Percentiles rank a stretch among this genome's conserved stretches.
phyloP scores from a whole-genome alignment of 257 asterid species.

The Rhazya stricta region DNA sequence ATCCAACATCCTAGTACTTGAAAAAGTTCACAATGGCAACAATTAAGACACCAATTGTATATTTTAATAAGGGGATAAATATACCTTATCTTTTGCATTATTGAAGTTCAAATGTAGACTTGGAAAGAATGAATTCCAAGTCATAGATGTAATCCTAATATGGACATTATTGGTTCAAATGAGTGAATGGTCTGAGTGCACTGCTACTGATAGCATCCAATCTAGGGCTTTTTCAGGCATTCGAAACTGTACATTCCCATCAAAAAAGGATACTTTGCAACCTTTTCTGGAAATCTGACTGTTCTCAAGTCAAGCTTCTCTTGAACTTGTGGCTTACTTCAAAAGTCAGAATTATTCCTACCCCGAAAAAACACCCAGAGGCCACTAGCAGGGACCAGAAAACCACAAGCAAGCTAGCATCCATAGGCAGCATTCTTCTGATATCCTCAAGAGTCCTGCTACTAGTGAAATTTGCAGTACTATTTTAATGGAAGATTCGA shows the following conservation, averaged over 20 bases:
- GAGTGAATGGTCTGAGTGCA: too few relatives aligned
- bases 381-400: background rate
- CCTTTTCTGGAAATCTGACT: too few relatives aligned
- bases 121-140: background rate
- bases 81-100: conserved; percentile 6
- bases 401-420: background rate
- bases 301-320: background rate
- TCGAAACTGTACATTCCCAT: too few relatives aligned
- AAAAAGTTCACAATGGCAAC: background rate
- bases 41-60: background rate
- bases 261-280: too few relatives aligned
- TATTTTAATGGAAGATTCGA: conserved; percentile 6
- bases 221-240: too few relatives aligned
- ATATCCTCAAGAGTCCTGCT: background rate
- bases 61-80: background rate
- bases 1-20: background rate
- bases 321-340: background rate
- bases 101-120: background rate
- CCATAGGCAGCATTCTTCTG: background rate
- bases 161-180: too few relatives aligned
- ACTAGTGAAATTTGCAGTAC: background rate
- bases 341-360: background rate
- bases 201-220: too few relatives aligned
- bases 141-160: background rate
- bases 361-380: background rate